A percentile compares a stretch with the other conserved stretches of the same genome.
phyloP scores from a whole-genome alignment of 805 yeast genomes.

The Wickerhamiella siamensis region DNA sequence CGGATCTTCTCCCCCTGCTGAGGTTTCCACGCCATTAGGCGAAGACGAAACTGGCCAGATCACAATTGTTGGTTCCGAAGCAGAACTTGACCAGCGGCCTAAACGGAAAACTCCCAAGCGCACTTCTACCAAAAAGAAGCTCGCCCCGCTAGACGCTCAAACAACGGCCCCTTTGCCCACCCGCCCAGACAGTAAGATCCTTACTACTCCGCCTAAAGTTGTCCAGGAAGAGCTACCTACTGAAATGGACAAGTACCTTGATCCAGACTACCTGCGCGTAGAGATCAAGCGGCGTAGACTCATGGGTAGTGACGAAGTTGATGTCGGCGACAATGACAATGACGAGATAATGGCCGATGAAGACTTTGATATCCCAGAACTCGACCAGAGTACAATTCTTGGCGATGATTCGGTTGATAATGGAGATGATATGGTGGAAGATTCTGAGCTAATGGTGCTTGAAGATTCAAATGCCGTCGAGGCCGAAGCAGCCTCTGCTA shows the following conservation, averaged over 20 bases:
- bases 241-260: conserved; percentile 7
- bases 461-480: background rate
- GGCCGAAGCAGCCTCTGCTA: background rate
- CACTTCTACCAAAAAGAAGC: background rate
- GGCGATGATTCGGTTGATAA: no score
- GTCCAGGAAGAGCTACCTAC: background rate
- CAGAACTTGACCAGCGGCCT: background rate
- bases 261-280: conserved; percentile 7
- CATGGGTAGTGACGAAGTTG: background rate
- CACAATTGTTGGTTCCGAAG: background rate
- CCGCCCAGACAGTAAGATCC: background rate
- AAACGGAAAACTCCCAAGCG: background rate
- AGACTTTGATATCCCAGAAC: background rate
- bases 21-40: background rate
- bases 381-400: background rate
- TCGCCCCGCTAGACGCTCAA: background rate
- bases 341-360: no score
- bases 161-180: background rate
- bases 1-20: background rate
- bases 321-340: background rate
- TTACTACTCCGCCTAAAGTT: background rate
- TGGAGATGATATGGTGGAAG: background rate
- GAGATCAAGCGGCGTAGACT: conserved; percentile 13
- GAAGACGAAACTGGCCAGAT: background rate
- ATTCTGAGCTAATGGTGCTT: background rate